phyloP scores from a whole-genome alignment of 2,329 filamentous ascomycete genomes.

The Ophiostoma australiae region DNA sequence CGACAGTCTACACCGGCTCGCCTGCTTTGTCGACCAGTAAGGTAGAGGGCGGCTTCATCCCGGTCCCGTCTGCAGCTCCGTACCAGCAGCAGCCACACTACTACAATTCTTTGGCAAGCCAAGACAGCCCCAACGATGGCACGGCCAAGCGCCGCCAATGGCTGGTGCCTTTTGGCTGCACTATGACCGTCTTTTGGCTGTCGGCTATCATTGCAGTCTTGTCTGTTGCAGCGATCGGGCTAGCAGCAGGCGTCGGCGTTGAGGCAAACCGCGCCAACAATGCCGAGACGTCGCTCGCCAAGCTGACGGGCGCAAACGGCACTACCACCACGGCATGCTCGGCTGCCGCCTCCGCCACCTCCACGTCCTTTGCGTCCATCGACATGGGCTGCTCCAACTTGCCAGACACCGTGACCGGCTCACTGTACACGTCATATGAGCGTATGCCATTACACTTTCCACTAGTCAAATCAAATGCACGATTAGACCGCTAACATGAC shows the following conservation, averaged over 20 bases:
- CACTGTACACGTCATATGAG: conserved; percentile 37
- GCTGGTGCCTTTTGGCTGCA: conserved; percentile 34
- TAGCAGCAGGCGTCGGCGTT: conserved; percentile 43
- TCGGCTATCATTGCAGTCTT: conserved; percentile 40
- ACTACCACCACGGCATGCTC: conserved; percentile 7
- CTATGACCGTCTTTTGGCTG: conserved; percentile 39
- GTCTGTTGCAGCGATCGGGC: conserved; percentile 40
- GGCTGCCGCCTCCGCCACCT: not conserved
- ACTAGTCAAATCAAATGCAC: not conserved
- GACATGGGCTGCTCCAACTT: conserved; percentile 40
- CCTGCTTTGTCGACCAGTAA: not conserved
- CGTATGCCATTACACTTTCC: conserved; percentile 32
- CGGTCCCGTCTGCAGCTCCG: not conserved
- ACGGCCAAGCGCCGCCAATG: not conserved
- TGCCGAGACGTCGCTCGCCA: conserved; percentile 28
- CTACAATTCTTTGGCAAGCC: not conserved
- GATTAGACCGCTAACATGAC: not conserved
- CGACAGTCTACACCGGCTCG: conserved; percentile 9
- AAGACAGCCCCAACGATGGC: not conserved
- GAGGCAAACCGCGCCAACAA: conserved; percentile 39
- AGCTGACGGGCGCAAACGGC: not conserved
- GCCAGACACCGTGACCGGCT: conserved; percentile 36
- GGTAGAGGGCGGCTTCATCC: not conserved
- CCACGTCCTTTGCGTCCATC: conserved; percentile 33
- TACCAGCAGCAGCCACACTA: not conserved